Conservation (phyloP, 2,329 filamentous ascomycete genomes). For the Nigrospora sphaerica region DNA sequence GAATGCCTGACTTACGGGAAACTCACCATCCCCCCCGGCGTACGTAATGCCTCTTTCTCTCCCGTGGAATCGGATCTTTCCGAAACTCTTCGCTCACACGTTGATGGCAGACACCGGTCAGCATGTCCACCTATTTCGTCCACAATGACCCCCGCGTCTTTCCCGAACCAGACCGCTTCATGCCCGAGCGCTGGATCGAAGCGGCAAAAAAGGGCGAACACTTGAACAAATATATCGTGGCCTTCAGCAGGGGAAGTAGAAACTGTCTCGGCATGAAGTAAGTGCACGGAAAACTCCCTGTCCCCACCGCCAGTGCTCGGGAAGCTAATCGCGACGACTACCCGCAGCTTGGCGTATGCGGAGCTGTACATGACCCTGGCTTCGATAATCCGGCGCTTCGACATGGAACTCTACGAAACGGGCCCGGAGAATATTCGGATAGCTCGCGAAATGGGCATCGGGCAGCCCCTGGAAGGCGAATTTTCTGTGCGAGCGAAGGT, state of each 20-base stretch:
- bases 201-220: background rate
- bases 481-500: too few relatives aligned
- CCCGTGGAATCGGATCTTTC: background rate
- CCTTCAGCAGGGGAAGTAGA: background rate
- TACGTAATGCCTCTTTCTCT: background rate
- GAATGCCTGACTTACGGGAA: background rate
- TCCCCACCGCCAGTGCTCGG: background rate
- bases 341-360: background rate
- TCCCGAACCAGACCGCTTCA: background rate
- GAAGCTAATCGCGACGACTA: background rate
- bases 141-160: background rate
- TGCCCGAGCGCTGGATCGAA: background rate
- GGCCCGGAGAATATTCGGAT: too few relatives aligned
- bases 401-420: background rate
- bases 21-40: background rate
- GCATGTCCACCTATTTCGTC: background rate
- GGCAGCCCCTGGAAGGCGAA: too few relatives aligned
- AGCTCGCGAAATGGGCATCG: too few relatives aligned
- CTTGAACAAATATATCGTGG: background rate
- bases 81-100: too few relatives aligned
- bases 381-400: background rate
- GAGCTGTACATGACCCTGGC: background rate
- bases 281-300: background rate
- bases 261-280: background rate
- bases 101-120: too few relatives aligned